These are phyloP conservation scores for Zygosaccharomyces lentus DNA, from an alignment of 805 yeast genomes.

Conservation along the genomic window DNA sequence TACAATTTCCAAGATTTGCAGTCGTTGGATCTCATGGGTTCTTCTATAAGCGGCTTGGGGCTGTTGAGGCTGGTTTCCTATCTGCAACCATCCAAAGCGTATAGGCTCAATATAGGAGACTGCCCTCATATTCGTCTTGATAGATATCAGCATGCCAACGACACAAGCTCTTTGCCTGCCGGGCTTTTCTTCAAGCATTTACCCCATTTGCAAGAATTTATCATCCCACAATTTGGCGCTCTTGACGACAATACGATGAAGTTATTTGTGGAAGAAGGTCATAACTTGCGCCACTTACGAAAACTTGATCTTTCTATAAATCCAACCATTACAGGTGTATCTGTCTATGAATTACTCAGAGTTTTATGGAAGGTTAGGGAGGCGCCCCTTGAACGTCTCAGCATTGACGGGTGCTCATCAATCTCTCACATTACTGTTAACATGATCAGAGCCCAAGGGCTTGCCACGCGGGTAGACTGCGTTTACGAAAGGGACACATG, in stretches of 20 bases:
- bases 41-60: constrained; percentile 28
- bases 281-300: constrained; percentile 15
- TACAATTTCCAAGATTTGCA: constrained; percentile 20
- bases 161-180: constrained; percentile 15
- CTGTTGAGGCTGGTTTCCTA: constrained; percentile 17
- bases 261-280: constrained; percentile 14
- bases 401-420: constrained; percentile 28
- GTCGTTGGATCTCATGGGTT: constrained; percentile 29
- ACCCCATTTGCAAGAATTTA: constrained; percentile 21
- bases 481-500: constrained; percentile 30
- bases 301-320: constrained; percentile 31
- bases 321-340: constrained; percentile 30
- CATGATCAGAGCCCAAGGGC: constrained; percentile 19
- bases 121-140: constrained; percentile 22
- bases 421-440: constrained; percentile 30
- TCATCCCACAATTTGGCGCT: constrained; percentile 27
- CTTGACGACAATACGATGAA: constrained; percentile 21
- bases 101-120: constrained; percentile 29
- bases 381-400: constrained; percentile 20
- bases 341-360: constrained; percentile 28
- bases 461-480: constrained; percentile 27
- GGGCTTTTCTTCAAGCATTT: constrained; percentile 12
- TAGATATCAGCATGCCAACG: constrained; percentile 3
- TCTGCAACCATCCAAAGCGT: constrained; percentile 11
- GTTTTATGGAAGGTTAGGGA: constrained; percentile 16